Evolutionary conservation across 176 grass and related monocot species (phyloP).

Genomic region (Pontederia crassipes): DNA sequence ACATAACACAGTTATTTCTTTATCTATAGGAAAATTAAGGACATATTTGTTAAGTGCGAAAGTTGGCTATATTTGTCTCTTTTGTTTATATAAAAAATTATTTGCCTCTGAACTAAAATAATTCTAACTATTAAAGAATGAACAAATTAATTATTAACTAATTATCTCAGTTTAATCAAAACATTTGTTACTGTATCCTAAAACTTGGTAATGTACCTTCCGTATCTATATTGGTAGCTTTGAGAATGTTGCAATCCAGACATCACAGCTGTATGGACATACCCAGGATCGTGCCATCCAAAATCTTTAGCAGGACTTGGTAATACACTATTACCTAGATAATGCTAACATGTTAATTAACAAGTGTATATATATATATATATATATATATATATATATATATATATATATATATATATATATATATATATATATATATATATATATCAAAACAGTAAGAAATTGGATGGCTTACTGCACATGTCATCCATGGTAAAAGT

Average conservation of each 20-base stretch:
- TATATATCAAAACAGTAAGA: background rate
- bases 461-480: conserved; percentile 48
- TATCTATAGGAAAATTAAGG: no score
- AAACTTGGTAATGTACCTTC: conserved; percentile 30
- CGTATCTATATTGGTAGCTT: conserved; percentile 54
- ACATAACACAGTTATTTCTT: no score
- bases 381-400: background rate
- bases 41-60: no score
- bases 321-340: conserved; percentile 13
- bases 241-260: conserved; percentile 51
- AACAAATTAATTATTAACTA: no score
- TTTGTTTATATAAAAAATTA: no score
- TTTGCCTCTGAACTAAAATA: no score
- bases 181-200: no score
- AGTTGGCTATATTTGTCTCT: no score
- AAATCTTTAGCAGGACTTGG: conserved; percentile 71
- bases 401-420: background rate
- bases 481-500: conserved; percentile 67
- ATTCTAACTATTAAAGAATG: no score
- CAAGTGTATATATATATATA: background rate
- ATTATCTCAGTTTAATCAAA: no score
- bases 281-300: conserved; percentile 80
- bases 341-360: background rate
- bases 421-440: no score
- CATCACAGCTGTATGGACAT: conserved; percentile 70